These are phyloP conservation scores for Pythium aristosporum DNA, from an alignment of 352 stramenopile genomes.

Conservation along the genomic window DNA sequence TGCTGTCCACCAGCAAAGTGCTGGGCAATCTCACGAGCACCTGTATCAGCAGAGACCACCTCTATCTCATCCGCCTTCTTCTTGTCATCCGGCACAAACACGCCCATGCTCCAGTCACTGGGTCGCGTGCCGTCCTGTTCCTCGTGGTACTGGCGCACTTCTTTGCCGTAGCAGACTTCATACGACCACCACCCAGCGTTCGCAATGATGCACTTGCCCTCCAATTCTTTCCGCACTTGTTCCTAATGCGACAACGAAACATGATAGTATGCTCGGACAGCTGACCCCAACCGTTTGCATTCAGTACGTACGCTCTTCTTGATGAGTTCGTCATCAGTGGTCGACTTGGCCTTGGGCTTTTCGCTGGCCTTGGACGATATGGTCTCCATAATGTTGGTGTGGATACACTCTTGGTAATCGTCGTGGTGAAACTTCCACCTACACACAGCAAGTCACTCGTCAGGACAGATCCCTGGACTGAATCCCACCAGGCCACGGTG, in stretches of 20 bases:
- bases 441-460: not conserved
- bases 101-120: conserved; percentile 85
- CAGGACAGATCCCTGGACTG: too few species aligned
- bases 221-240: conserved; percentile 49
- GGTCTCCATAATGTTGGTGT: conserved; percentile 51
- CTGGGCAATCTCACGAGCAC: conserved; percentile 48
- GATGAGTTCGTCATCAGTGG: conserved; percentile 28
- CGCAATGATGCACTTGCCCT: conserved; percentile 59
- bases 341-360: conserved; percentile 35
- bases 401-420: conserved; percentile 69
- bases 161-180: conserved; percentile 75
- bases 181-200: conserved; percentile 84
- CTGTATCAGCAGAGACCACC: conserved; percentile 18
- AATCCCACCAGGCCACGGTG: not conserved
- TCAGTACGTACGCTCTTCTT: conserved; percentile 23
- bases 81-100: conserved; percentile 41
- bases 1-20: conserved; percentile 74
- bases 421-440: conserved; percentile 87
- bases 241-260: conserved; percentile 9
- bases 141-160: conserved; percentile 83
- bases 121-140: conserved; percentile 65
- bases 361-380: conserved; percentile 43
- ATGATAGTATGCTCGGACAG: not conserved
- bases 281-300: not conserved
- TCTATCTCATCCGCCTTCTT: conserved; percentile 25